A percentile compares a stretch with the other conserved stretches of the same genome.
Evolutionary conservation across 1,139 yeast species (phyloP).

Genomic region (Lipomyces yarrowii): DNA sequence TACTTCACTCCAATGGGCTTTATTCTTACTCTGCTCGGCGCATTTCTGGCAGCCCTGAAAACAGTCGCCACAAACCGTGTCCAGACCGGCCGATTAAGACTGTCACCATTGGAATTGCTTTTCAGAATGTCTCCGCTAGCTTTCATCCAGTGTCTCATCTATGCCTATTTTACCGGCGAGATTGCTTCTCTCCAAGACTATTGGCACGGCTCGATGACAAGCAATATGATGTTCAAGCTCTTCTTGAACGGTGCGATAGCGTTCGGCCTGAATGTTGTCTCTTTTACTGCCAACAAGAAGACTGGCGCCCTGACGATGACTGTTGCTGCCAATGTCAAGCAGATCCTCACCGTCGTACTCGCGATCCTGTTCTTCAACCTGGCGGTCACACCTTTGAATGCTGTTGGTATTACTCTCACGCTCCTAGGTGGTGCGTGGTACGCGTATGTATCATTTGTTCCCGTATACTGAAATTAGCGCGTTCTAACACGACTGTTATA

Average conservation of each 20-base stretch:
- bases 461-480: neutral
- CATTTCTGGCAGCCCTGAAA: constrained; percentile 37
- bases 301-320: constrained; percentile 39
- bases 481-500: constrained; percentile 11
- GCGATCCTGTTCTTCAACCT: constrained; percentile 37
- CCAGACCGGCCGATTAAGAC: constrained; percentile 36
- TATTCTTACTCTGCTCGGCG: constrained; percentile 37
- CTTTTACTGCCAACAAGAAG: constrained; percentile 39
- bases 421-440: constrained; percentile 38
- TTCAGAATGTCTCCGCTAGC: constrained; percentile 39
- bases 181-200: constrained; percentile 26
- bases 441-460: constrained; percentile 33
- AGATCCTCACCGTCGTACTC: constrained; percentile 36
- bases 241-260: constrained; percentile 37
- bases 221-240: constrained; percentile 33
- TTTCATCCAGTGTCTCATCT: constrained; percentile 34
- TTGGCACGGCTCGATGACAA: constrained; percentile 21
- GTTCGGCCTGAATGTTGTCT: constrained; percentile 37
- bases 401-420: constrained; percentile 36
- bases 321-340: constrained; percentile 38
- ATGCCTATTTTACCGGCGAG: constrained; percentile 38
- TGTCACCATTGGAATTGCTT: constrained; percentile 37
- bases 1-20: constrained; percentile 36
- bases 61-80: constrained; percentile 38
- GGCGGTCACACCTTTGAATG: constrained; percentile 34